phyloP scores from a whole-genome alignment of 1,139 yeast species.

The Pichia kudriavzevii region DNA sequence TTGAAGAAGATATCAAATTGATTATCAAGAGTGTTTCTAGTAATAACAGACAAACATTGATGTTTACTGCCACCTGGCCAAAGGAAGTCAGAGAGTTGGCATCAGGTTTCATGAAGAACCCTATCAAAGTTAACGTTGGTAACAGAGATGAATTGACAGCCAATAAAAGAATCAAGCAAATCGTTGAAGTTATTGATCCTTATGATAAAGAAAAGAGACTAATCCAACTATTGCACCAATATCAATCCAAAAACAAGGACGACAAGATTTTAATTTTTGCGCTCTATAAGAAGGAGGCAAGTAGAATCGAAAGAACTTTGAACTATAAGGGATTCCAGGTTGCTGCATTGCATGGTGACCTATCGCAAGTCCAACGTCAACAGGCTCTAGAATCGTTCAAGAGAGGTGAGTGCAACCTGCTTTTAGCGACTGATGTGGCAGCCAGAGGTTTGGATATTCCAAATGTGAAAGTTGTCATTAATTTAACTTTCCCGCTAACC shows the following conservation, averaged over 20 bases:
- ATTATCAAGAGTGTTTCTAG: conserved; percentile 54
- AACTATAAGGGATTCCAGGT: conserved; percentile 68
- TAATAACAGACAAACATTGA: conserved; percentile 64
- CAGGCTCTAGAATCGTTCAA: conserved; percentile 82
- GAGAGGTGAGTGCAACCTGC: conserved; percentile 62
- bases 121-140: conserved; percentile 88
- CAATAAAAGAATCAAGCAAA: conserved; percentile 85
- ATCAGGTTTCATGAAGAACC: conserved; percentile 66
- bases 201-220: conserved; percentile 72
- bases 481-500: conserved; percentile 93
- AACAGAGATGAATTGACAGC: conserved; percentile 91
- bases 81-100: conserved; percentile 92
- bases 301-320: conserved; percentile 75
- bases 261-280: conserved; percentile 91
- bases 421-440: conserved; percentile 97
- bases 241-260: conserved; percentile 55
- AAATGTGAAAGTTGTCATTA: conserved; percentile 91
- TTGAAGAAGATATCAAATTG: conserved; percentile 88
- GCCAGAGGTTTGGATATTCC: conserved; percentile 99
- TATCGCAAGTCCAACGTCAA: conserved; percentile 88
- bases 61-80: conserved; percentile 91
- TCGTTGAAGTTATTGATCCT: conserved; percentile 89
- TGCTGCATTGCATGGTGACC: conserved; percentile 94
- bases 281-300: conserved; percentile 91
- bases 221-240: conserved; percentile 62